A percentile compares a stretch with the other conserved stretches of the same genome.
Conservation (phyloP, 805 yeast species). For the Dipodascopsis tothii region DNA sequence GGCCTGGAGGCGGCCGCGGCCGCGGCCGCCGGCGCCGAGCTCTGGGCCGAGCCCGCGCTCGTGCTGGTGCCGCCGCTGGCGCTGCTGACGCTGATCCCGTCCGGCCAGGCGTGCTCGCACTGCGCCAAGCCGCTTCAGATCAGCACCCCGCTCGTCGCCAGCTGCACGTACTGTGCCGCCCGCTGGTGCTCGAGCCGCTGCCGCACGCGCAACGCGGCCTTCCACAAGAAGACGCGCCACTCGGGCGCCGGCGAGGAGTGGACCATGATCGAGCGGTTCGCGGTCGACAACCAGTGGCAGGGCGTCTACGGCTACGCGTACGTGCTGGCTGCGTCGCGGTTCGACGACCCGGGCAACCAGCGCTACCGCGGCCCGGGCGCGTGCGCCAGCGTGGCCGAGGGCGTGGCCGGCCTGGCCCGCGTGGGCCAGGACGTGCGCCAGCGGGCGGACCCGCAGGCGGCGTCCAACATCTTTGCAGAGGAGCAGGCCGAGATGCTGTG, state of each 20-base stretch:
- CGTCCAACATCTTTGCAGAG: conserved; percentile 42
- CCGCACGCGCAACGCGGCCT: conserved; percentile 41
- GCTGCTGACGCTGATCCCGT: conserved; percentile 48
- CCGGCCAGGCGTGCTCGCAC: conserved; percentile 62
- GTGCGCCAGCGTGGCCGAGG: conserved; percentile 29
- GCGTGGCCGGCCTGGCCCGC: conserved; percentile 57
- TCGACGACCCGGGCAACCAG: conserved; percentile 23
- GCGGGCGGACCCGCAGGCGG: conserved; percentile 46
- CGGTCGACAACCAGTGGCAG: conserved; percentile 58
- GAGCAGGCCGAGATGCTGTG: conserved; percentile 55
- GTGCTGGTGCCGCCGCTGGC: conserved; percentile 62
- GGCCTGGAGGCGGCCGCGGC: conserved; percentile 48
- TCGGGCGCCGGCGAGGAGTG: conserved; percentile 41
- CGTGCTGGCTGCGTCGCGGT: conserved; percentile 32
- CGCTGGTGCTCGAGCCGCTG: conserved; percentile 66
- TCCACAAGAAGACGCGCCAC: conserved; percentile 57
- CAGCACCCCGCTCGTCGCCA: conserved; percentile 38
- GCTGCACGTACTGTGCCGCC: conserved; percentile 57
- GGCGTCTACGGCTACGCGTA: conserved; percentile 60
- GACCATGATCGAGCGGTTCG: conserved; percentile 50
- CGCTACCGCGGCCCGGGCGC: no score
- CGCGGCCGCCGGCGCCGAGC: conserved; percentile 43
- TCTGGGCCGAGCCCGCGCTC: conserved; percentile 61
- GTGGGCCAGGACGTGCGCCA: conserved; percentile 60
- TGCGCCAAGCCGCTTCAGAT: conserved; percentile 52